phyloP scores from a whole-genome alignment of 1,284 basidiomycete species.

The Austroboletus novae-zelandiae region DNA sequence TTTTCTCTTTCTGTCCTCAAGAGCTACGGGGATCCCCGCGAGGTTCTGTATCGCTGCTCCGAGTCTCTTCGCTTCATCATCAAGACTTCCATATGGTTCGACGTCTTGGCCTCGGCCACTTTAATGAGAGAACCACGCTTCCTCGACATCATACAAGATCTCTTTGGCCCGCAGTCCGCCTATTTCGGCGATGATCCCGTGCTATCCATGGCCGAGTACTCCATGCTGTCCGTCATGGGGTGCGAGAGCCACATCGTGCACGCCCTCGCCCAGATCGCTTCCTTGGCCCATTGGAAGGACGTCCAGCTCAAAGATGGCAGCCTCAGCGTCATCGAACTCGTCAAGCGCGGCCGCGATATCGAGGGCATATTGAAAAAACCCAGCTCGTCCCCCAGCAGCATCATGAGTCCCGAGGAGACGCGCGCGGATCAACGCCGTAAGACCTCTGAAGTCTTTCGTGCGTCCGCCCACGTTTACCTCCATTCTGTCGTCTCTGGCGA shows the following conservation, averaged over 20 bases:
- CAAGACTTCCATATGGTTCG: slow-evolving; percentile 83
- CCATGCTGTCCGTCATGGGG: slow-evolving; percentile 82
- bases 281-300: slow-evolving; percentile 67
- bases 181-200: slow-evolving; percentile 29
- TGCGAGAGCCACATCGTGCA: slow-evolving; percentile 76
- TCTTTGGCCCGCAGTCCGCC: slow-evolving; percentile 50
- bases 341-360: slow-evolving; percentile 51
- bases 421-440: slow-evolving; percentile 46
- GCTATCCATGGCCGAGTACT: slow-evolving; percentile 32
- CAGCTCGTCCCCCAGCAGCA: slow-evolving; percentile 4
- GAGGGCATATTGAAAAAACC: slow-evolving; percentile 41
- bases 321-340: slow-evolving; percentile 58
- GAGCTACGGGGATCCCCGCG: slow-evolving; percentile 38
- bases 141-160: slow-evolving; percentile 49
- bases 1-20: slow-evolving; percentile 52
- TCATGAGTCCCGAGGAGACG: slow-evolving; percentile 10
- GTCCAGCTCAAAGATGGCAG: slow-evolving; percentile 35
- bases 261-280: slow-evolving; percentile 70
- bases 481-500: slow-evolving; percentile 70
- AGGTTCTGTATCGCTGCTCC: slow-evolving; percentile 45
- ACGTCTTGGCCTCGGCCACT: slow-evolving; percentile 75
- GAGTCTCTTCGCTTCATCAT: slow-evolving; percentile 64
- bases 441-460: slow-evolving; percentile 70
- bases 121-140: slow-evolving; percentile 57
- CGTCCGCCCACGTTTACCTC: slow-evolving; percentile 69